phyloP scores from a whole-genome alignment of 2,329 filamentous ascomycete species.

The Ceratocystis albifundus region DNA sequence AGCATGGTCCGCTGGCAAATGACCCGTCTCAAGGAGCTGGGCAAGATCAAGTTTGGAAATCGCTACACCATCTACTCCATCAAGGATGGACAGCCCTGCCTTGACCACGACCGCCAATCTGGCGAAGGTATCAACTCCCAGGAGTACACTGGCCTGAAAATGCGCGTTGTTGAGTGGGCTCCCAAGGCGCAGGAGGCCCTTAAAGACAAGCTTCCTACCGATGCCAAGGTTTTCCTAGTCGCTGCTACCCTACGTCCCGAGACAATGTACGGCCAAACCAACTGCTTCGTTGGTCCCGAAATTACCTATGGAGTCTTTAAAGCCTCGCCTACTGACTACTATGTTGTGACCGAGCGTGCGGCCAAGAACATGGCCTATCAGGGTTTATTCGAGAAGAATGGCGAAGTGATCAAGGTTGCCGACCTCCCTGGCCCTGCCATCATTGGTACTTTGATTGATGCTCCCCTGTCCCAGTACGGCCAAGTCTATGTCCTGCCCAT shows the following conservation, averaged over 20 bases:
- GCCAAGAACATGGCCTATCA: conserved; percentile 97
- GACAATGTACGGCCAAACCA: conserved; percentile 97
- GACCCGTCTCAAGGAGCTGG: conserved; percentile 75
- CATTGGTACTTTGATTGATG: conserved; percentile 78
- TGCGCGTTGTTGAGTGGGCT: conserved; percentile 84
- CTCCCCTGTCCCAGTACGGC: conserved; percentile 76
- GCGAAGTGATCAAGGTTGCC: conserved; percentile 60
- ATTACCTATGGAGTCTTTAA: conserved; percentile 85
- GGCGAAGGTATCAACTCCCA: conserved; percentile 55
- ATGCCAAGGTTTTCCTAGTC: conserved; percentile 74
- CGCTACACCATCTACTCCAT: conserved; percentile 87
- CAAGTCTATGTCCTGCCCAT: conserved; percentile 85
- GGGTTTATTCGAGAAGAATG: conserved; percentile 67
- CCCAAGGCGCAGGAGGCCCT: conserved; percentile 60
- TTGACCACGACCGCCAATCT: conserved; percentile 39
- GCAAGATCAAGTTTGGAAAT: conserved; percentile 90
- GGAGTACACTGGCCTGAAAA: conserved; percentile 85
- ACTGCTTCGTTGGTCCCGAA: conserved; percentile 86
- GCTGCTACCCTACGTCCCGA: conserved; percentile 87
- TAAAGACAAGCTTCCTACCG: conserved; percentile 64
- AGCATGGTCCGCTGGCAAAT: conserved; percentile 96
- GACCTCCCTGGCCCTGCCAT: conserved; percentile 68
- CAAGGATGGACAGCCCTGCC: conserved; percentile 49
- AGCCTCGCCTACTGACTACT: conserved; percentile 66
- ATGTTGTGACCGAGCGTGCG: conserved; percentile 69